phyloP scores from a whole-genome alignment of 106 monocot genomes.

The Allium cepa region DNA sequence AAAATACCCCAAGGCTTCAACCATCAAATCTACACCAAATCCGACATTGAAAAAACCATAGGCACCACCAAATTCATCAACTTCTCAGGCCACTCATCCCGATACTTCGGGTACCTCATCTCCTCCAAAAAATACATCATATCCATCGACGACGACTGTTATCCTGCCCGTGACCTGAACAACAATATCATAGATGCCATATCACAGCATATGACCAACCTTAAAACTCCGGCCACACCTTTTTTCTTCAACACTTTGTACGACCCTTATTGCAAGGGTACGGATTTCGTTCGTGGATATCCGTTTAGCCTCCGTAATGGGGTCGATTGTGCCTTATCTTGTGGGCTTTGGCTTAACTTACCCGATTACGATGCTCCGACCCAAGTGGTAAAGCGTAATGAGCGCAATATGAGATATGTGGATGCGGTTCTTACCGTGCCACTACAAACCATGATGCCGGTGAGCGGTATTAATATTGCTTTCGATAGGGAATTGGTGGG shows the following conservation, averaged over 20 bases:
- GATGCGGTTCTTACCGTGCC: conserved; percentile 91
- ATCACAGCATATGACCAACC: conserved; percentile 64
- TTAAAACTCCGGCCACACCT: conserved; percentile 72
- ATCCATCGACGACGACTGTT: conserved; percentile 69
- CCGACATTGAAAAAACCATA: conserved; percentile 44
- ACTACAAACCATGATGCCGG: conserved; percentile 36
- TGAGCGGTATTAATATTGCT: conserved; percentile 71
- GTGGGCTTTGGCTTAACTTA: conserved; percentile 73
- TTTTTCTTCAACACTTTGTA: conserved; percentile 94
- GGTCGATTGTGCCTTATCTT: conserved; percentile 58
- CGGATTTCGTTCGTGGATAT: conserved; percentile 91
- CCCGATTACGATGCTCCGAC: conserved; percentile 70
- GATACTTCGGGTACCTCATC: conserved; percentile 88
- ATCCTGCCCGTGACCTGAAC: conserved; percentile 41
- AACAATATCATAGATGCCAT: conserved; percentile 41
- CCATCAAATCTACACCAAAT: conserved; percentile 60
- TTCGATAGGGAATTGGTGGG: conserved; percentile 68
- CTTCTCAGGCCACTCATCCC: conserved; percentile 77
- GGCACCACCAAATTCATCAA: conserved; percentile 36
- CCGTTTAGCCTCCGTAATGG: conserved; percentile 75
- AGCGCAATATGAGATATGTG: conserved; percentile 48
- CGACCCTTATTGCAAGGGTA: conserved; percentile 61
- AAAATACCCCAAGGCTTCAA: conserved; percentile 67
- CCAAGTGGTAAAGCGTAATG: conserved; percentile 41
- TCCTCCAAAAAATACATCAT: conserved; percentile 75